Evolutionary conservation across 352 stramenopile species (phyloP).

Genomic region (Globisporangium recalcitrans): DNA sequence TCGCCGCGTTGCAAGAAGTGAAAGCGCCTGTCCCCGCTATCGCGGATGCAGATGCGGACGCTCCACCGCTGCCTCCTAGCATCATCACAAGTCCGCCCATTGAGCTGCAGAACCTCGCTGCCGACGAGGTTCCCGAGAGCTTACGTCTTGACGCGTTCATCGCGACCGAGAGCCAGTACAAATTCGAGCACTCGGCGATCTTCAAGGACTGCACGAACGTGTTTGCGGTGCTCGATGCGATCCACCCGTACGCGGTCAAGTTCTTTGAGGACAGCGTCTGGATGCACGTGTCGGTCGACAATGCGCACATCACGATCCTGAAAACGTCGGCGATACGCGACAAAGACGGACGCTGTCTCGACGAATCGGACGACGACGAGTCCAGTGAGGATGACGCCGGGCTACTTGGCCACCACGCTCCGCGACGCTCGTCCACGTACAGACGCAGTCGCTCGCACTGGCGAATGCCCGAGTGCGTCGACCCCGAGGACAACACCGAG

Average conservation of each 20-base stretch:
- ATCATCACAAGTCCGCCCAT: constrained; percentile 14
- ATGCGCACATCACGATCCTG: constrained; percentile 34
- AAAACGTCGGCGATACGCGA: constrained; percentile 29
- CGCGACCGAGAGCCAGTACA: constrained; percentile 25
- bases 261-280: constrained; percentile 44
- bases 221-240: constrained; percentile 51
- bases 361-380: constrained; percentile 34
- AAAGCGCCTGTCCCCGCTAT: neutral
- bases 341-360: constrained; percentile 24
- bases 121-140: constrained; percentile 25
- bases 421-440: constrained; percentile 22
- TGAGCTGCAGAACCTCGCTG: constrained; percentile 24
- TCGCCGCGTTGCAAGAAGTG: neutral
- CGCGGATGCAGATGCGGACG: neutral
- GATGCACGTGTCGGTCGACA: constrained; percentile 27
- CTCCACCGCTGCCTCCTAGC: neutral
- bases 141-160: constrained; percentile 55
- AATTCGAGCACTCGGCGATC: constrained; percentile 48
- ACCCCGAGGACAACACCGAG: constrained; percentile 38
- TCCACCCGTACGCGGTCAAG: constrained; percentile 46
- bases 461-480: constrained; percentile 37
- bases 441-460: constrained; percentile 26
- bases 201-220: constrained; percentile 59
- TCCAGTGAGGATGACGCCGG: constrained; percentile 22
- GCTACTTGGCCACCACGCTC: neutral